These are phyloP conservation scores for Westerdykella aurantiaca DNA, from an alignment of 2,329 filamentous ascomycete species.

Conservation along the genomic window DNA sequence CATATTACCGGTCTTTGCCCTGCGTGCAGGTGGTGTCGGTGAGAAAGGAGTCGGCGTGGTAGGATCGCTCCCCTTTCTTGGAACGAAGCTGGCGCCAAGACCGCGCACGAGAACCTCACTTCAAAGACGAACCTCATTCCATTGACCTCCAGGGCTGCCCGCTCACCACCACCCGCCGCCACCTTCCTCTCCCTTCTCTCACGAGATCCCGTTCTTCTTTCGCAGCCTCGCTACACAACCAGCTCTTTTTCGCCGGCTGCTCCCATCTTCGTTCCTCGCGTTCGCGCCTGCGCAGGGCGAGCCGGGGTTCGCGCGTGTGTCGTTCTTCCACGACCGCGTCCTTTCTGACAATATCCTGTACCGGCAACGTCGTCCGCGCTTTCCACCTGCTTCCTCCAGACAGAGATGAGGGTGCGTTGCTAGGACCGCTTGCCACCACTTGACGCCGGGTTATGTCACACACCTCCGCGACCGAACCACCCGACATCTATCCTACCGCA, in stretches of 20 bases:
- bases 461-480: constrained; percentile 60
- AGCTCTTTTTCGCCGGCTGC: background rate
- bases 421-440: constrained; percentile 7
- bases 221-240: background rate
- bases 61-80: background rate
- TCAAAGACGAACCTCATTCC: background rate
- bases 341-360: background rate
- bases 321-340: constrained; percentile 17
- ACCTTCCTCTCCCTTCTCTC: background rate
- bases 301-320: constrained; percentile 22
- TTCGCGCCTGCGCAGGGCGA: constrained; percentile 11
- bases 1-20: no score
- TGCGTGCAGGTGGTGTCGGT: no score
- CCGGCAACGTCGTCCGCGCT: constrained; percentile 1
- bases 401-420: constrained; percentile 23
- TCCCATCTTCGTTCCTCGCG: background rate
- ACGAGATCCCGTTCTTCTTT: background rate
- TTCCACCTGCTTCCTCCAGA: constrained; percentile 4
- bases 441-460: constrained; percentile 63
- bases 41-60: no score
- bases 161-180: background rate
- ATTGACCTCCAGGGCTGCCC: background rate
- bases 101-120: background rate
- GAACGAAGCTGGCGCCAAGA: background rate
- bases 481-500: background rate